Percentiles rank a stretch among this genome's conserved stretches.
Conservation (phyloP, 345 rosid species). For the Toxicodendron radicans region DNA sequence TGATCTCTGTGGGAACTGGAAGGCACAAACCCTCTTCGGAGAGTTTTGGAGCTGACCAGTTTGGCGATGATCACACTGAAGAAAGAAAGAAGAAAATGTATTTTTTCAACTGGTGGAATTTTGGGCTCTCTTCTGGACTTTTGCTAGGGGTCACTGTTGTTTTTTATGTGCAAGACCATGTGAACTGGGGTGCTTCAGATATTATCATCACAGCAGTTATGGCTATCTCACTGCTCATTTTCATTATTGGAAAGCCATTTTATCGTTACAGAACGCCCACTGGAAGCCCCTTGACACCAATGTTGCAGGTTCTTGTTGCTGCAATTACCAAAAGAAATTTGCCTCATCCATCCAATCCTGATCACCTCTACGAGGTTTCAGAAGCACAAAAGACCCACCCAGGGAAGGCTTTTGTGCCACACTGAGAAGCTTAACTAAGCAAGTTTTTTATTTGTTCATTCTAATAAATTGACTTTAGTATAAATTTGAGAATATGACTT, state of each 20-base stretch:
- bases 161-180: too few relatives aligned
- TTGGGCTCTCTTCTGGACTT: slow-evolving; percentile 70
- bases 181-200: too few relatives aligned
- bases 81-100: slow-evolving; percentile 91
- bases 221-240: slow-evolving; percentile 61
- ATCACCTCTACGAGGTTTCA: slow-evolving; percentile 55
- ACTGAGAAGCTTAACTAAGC: slow-evolving; percentile 71
- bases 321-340: slow-evolving; percentile 72
- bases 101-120: slow-evolving; percentile 93
- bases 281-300: too few relatives aligned
- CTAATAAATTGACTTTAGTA: not conserved
- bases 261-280: too few relatives aligned
- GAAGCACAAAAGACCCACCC: slow-evolving; percentile 33
- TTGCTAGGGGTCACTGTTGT: slow-evolving; percentile 69
- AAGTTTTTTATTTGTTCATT: not conserved
- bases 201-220: slow-evolving; percentile 59
- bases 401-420: slow-evolving; percentile 62
- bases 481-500: not conserved
- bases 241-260: slow-evolving; percentile 62
- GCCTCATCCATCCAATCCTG: too few relatives aligned
- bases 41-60: slow-evolving; percentile 98
- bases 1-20: slow-evolving; percentile 84
- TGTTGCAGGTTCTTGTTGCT: too few relatives aligned
- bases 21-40: slow-evolving; percentile 96
- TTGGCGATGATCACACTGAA: slow-evolving; percentile 64